Evolutionary conservation across 1,139 yeast genomes (phyloP).

Genomic region (Scheffersomyces stambukii): DNA sequence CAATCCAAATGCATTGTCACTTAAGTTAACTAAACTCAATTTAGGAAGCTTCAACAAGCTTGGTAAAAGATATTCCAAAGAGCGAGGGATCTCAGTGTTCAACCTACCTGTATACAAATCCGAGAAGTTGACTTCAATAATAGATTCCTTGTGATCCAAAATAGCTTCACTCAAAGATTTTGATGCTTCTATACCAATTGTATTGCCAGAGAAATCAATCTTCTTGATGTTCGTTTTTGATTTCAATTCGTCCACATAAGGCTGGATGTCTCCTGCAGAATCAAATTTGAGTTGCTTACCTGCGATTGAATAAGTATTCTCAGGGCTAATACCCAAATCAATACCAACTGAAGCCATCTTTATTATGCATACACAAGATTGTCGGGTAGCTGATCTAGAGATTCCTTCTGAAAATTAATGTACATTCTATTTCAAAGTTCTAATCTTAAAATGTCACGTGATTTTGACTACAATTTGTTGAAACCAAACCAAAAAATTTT

Average conservation of each 20-base stretch:
- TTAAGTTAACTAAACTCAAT: slow-evolving; percentile 70
- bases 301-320: slow-evolving; percentile 52
- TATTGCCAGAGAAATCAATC: slow-evolving; percentile 86
- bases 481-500: slow-evolving; percentile 1
- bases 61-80: slow-evolving; percentile 68
- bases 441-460: slow-evolving; percentile 3
- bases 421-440: no score
- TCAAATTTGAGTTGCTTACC: slow-evolving; percentile 79
- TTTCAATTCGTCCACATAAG: slow-evolving; percentile 54
- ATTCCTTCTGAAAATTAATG: no score
- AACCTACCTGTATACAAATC: slow-evolving; percentile 93
- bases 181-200: slow-evolving; percentile 90
- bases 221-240: slow-evolving; percentile 39
- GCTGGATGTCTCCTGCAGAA: slow-evolving; percentile 65
- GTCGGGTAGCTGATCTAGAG: no score
- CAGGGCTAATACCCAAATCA: slow-evolving; percentile 27
- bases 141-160: slow-evolving; percentile 41
- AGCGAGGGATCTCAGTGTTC: slow-evolving; percentile 89
- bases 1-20: slow-evolving; percentile 96
- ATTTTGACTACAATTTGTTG: slow-evolving; percentile 1
- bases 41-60: slow-evolving; percentile 66
- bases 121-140: slow-evolving; percentile 73
- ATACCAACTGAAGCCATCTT: slow-evolving; percentile 22
- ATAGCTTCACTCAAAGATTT: slow-evolving; percentile 64
- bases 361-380: background rate